Evolutionary conservation across 805 yeast species (phyloP).

Genomic region (Pichia deserticola): DNA sequence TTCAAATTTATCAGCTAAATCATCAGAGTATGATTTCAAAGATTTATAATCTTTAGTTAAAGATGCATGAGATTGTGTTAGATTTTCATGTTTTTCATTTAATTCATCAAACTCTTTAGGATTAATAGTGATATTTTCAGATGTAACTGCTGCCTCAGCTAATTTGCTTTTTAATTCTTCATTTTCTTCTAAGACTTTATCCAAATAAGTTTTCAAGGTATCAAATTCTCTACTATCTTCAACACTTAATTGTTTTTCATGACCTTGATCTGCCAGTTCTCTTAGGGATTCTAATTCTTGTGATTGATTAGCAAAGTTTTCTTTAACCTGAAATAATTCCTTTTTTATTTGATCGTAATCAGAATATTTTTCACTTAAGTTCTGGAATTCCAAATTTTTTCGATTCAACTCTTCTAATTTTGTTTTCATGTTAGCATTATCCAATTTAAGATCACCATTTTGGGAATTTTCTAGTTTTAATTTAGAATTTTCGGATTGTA

Average conservation of each 20-base stretch:
- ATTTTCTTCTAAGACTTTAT: constrained; percentile 12
- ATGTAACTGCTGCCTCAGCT: neutral
- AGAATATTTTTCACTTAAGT: constrained; percentile 1
- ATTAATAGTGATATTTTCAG: neutral
- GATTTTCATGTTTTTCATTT: constrained; percentile 7
- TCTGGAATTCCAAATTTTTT: neutral
- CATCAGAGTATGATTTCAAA: neutral
- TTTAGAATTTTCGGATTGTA: constrained; percentile 8
- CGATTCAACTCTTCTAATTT: constrained; percentile 3
- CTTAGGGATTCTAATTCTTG: constrained; percentile 8
- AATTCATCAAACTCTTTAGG: constrained; percentile 1
- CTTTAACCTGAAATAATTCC: neutral
- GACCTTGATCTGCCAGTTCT: constrained; percentile 5
- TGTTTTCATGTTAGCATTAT: constrained; percentile 2
- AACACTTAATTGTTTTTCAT: constrained; percentile 9
- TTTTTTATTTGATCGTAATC: constrained; percentile 7
- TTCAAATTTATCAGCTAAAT: neutral
- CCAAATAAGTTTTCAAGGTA: constrained; percentile 11
- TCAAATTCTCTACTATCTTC: constrained; percentile 10
- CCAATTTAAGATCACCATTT: neutral
- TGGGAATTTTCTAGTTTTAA: neutral
- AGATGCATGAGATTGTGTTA: constrained; percentile 11
- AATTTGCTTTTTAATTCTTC: constrained; percentile 7
- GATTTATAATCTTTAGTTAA: constrained; percentile 2
- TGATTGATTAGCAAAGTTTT: constrained; percentile 2